These are phyloP conservation scores for Mycosphaerella sp. DNA, from an alignment of 2,329 filamentous ascomycete genomes.

Conservation along the genomic window DNA sequence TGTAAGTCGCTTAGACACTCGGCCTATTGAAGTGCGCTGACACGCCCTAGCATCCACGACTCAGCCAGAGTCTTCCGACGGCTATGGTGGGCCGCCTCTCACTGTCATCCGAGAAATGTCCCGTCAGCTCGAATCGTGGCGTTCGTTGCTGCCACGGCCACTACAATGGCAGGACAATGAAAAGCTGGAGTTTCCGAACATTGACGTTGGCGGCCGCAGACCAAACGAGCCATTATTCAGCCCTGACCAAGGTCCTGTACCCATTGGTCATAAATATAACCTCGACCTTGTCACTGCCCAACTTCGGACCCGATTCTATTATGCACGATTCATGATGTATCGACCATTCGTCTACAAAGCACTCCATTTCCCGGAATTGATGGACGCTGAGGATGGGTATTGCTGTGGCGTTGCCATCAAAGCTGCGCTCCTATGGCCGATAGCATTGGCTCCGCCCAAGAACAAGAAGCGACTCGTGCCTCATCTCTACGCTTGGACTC, in stretches of 20 bases:
- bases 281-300: constrained; percentile 54
- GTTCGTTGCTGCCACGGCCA: constrained; percentile 48
- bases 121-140: constrained; percentile 53
- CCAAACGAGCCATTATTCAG: constrained; percentile 42
- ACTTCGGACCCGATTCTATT: constrained; percentile 54
- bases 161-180: constrained; percentile 55
- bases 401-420: constrained; percentile 54
- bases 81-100: constrained; percentile 37
- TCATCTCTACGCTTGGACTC: constrained; percentile 56
- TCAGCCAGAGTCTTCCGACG: constrained; percentile 30
- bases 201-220: constrained; percentile 24
- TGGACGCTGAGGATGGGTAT: constrained; percentile 50
- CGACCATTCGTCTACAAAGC: constrained; percentile 56
- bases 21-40: constrained; percentile 1
- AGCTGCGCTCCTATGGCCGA: constrained; percentile 55
- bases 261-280: constrained; percentile 46
- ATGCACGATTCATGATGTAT: constrained; percentile 53
- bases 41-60: constrained; percentile 20
- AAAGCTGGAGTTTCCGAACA: constrained; percentile 39
- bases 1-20: constrained; percentile 38
- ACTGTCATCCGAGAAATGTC: constrained; percentile 48
- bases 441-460: constrained; percentile 52
- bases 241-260: constrained; percentile 42
- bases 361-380: constrained; percentile 50
- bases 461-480: constrained; percentile 55